These are phyloP conservation scores for Panaeolus papilionaceus DNA, from an alignment of 768 basidiomycete genomes.

Conservation along the genomic window DNA sequence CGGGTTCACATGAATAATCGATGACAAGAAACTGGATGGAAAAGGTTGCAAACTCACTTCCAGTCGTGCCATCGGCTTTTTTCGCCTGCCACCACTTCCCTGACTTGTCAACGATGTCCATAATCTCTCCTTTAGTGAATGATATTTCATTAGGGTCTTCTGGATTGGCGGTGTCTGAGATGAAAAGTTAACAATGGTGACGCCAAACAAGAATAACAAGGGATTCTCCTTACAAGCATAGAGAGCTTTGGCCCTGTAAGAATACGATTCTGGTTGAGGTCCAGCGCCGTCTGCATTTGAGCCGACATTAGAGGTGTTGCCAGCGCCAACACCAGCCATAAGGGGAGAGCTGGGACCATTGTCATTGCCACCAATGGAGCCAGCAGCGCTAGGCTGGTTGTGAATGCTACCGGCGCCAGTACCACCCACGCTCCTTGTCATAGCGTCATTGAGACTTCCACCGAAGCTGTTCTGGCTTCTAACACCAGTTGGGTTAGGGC, in stretches of 20 bases:
- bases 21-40: slow-evolving; percentile 22
- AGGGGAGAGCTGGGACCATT: slow-evolving; percentile 69
- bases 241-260: slow-evolving; percentile 86
- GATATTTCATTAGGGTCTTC: slow-evolving; percentile 98
- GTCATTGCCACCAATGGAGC: slow-evolving; percentile 52
- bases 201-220: slow-evolving; percentile 25
- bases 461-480: slow-evolving; percentile 63
- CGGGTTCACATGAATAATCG: slow-evolving; percentile 15
- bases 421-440: slow-evolving; percentile 43
- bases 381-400: slow-evolving; percentile 49
- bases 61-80: slow-evolving; percentile 75
- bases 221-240: slow-evolving; percentile 71
- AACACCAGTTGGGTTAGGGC: slow-evolving; percentile 53
- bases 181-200: slow-evolving; percentile 30
- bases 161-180: slow-evolving; percentile 85
- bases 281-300: slow-evolving; percentile 33
- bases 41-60: slow-evolving; percentile 64
- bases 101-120: slow-evolving; percentile 92
- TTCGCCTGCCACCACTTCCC: slow-evolving; percentile 94
- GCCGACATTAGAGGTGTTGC: slow-evolving; percentile 39
- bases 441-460: slow-evolving; percentile 47
- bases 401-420: slow-evolving; percentile 60
- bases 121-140: slow-evolving; percentile 89
- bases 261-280: slow-evolving; percentile 49
- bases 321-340: slow-evolving; percentile 70